Evolutionary conservation across 495 filamentous ascomycete genomes (phyloP).

Genomic region (Neurospora sp.): DNA sequence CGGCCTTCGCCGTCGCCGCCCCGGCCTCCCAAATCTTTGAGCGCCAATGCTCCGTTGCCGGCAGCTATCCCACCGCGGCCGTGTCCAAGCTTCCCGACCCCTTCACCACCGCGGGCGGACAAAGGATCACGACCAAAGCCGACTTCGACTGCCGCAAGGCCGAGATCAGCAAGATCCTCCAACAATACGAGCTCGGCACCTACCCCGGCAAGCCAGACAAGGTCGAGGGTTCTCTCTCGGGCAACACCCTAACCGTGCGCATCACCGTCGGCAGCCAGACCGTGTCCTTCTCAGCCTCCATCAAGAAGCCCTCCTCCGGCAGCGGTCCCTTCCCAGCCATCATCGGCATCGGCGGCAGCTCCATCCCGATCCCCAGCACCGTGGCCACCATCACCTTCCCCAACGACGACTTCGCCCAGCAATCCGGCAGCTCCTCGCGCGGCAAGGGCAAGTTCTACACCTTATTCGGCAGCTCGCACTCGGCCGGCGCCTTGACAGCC

Average conservation of each 20-base stretch:
- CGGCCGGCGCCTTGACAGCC: conserved; percentile 40
- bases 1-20: conserved; percentile 29
- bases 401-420: conserved; percentile 40
- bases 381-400: conserved; percentile 40
- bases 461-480: conserved; percentile 39
- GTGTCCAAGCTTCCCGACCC: conserved; percentile 41
- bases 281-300: conserved; percentile 35
- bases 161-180: conserved; percentile 41
- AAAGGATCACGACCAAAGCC: conserved; percentile 33
- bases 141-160: conserved; percentile 41
- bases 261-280: conserved; percentile 36
- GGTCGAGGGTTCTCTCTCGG: conserved; percentile 34
- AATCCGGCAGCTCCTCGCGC: conserved; percentile 25
- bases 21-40: conserved; percentile 34
- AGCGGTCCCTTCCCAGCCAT: conserved; percentile 38
- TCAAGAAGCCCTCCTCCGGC: conserved; percentile 32
- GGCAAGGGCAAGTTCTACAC: conserved; percentile 42
- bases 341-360: conserved; percentile 38
- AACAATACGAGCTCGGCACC: conserved; percentile 43
- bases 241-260: conserved; percentile 31
- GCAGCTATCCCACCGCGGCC: conserved; percentile 21
- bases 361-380: conserved; percentile 35
- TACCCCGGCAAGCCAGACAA: conserved; percentile 36
- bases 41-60: conserved; percentile 28
- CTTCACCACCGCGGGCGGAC: conserved; percentile 37